Evolutionary conservation across 2,329 filamentous ascomycete genomes (phyloP).

Genomic region (Ophiostoma triangulosporum): DNA sequence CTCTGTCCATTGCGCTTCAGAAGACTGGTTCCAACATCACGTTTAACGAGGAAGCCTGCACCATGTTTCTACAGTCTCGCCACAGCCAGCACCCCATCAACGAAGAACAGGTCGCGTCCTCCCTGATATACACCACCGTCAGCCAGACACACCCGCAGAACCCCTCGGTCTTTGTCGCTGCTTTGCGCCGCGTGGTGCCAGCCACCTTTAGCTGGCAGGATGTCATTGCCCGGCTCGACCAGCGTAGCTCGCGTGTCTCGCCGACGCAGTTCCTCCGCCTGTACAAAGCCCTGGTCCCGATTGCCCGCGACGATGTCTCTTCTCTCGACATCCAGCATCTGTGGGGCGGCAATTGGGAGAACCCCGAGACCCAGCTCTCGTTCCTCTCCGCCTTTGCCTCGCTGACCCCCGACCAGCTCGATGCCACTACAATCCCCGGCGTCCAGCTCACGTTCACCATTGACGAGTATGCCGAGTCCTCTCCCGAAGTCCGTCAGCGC

Average conservation of each 20-base stretch:
- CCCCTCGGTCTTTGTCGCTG: constrained; percentile 43
- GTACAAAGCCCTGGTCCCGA: constrained; percentile 63
- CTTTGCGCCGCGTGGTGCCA: constrained; percentile 47
- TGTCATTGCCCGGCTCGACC: constrained; percentile 69
- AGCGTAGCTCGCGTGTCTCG: constrained; percentile 60
- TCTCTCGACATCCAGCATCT: constrained; percentile 73
- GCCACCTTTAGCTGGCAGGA: constrained; percentile 55
- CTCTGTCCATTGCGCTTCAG: constrained; percentile 55
- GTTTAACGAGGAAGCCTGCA: constrained; percentile 55
- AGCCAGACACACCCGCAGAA: constrained; percentile 42
- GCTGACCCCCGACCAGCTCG: constrained; percentile 59
- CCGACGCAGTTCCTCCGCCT: constrained; percentile 68
- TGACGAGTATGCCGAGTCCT: constrained; percentile 38
- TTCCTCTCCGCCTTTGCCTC: constrained; percentile 82
- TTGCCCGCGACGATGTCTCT: constrained; percentile 47
- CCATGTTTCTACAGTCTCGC: constrained; percentile 38
- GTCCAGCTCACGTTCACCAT: constrained; percentile 64
- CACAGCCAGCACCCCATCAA: constrained; percentile 42
- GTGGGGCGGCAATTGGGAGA: constrained; percentile 83
- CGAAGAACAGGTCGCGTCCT: constrained; percentile 71
- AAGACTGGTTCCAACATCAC: constrained; percentile 63
- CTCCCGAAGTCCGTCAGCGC: constrained; percentile 35
- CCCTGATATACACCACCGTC: constrained; percentile 53
- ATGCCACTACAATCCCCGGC: constrained; percentile 72
- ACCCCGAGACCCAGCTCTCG: constrained; percentile 80